Evolutionary conservation across 208 protist species (phyloP).

Genomic region (Acanthamoeba healyi): DNA sequence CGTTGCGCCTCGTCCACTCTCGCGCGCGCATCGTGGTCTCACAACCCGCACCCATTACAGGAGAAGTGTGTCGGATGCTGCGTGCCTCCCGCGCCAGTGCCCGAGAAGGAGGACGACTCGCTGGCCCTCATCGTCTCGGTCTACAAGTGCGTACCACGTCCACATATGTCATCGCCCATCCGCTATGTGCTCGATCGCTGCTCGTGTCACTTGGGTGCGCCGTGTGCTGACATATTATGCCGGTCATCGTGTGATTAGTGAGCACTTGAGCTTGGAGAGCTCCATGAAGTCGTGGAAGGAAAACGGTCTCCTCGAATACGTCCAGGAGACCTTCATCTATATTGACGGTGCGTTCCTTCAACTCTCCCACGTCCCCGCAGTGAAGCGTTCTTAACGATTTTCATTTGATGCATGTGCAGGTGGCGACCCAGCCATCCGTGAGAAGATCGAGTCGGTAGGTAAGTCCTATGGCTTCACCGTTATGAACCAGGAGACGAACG

Average conservation of each 20-base stretch:
- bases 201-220: not conserved
- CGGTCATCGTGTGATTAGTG: too few species aligned
- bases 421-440: conserved; percentile 17
- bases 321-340: conserved; percentile 22
- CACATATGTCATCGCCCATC: not conserved
- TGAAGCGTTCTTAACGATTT: not conserved
- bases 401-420: not conserved
- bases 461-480: conserved; percentile 46
- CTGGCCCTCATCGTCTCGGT: conserved; percentile 42
- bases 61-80: conserved; percentile 39
- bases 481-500: conserved; percentile 37
- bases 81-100: conserved; percentile 3
- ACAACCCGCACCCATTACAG: too few species aligned
- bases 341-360: not conserved
- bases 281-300: conserved; percentile 47
- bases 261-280: conserved; percentile 14
- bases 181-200: not conserved
- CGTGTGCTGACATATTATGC: too few species aligned
- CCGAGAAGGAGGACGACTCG: not conserved
- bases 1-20: too few species aligned
- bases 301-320: conserved; percentile 24
- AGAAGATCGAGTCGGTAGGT: conserved; percentile 47
- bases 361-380: too few species aligned
- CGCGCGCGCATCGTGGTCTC: too few species aligned
- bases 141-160: not conserved